Base-by-base conservation (phyloP, 2,329 filamentous ascomycete genomes). In the Berkeleyomyces basicola region DNA sequence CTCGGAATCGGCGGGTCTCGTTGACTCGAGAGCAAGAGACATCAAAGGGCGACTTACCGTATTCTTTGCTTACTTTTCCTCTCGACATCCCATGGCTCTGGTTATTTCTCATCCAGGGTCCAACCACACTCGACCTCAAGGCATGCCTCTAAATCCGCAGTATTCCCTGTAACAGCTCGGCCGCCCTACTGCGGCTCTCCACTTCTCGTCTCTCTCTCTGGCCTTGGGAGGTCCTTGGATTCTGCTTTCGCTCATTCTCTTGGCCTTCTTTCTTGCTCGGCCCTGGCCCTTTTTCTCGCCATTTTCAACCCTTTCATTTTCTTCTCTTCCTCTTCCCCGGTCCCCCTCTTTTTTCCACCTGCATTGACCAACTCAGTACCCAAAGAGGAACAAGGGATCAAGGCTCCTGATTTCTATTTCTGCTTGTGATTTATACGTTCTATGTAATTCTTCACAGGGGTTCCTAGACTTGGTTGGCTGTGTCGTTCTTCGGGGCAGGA, bases 91-190 rank as follows among this genome's bases (percentile, higher is more conserved):
- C 23, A 23, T 23, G 23, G 23, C 23, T 23, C 23, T 23, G 23
- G 23, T 23, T 23, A 23, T 23, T 23, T 23, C 23, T 23, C 11
- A 47, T 14, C 11, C 14, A 16, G n/a, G 11, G 23, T 14, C 44
- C n/a, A 7, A 16, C 44, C 44, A n/a, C 11, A 14, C 23, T 10
- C 7, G 16, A 36, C 23, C 23, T 7, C 47, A 5, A 51, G 37
- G 40, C 49, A 58, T 62, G 60, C 53, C 49, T 62, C 60, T 62
- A 58, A 62, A 46, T 62, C 31, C 60, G 60, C 60, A 62, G 60
- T 62, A 58, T n/a, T 39, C 36, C 59, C 46, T 46, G 43, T 46
- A 40, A 36, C 46, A 61, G 33, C 16, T 23, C 47, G 23, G 5
- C 7, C n/a, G 47, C 10, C 11, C 23, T 16, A 7, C 11, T 36